Evolutionary conservation across 108 stramenopile species (phyloP), one percentile per base, ranked within the genome.

Genomic region (Cyclotella baltica): DNA sequence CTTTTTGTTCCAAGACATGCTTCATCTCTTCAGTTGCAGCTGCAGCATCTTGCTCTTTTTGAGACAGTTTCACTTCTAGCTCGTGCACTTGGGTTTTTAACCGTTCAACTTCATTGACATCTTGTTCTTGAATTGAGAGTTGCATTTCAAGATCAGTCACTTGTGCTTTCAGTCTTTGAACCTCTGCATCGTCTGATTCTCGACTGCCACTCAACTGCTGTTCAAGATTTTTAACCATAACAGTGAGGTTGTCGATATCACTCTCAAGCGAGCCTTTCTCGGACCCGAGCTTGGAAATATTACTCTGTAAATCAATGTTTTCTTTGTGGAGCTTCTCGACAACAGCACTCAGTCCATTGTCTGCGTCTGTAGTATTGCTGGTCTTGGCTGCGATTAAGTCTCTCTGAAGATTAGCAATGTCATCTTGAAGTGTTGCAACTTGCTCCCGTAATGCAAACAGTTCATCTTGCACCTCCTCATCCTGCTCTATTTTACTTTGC

Each of bases 401-500:
- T n/a, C n/a, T 71, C 50, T 76, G 70, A 1, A 82, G 69, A 52
- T 40, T 33, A 27, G 31, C 35, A 34, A 59, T 63, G 51, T 57
- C 58, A 29, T 59, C 50, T 57, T 82, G 62, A 23, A 83, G 71
- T 16, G 58, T 43, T 53, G 63, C 18, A 33, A 76, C 50, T 61
- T 83, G 70, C 31, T 72, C 81, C 34, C 71, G 75, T 48, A 83
- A 63, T 29, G 25, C 34, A 20, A 61, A 61, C 16, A 83, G 25
- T 62, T 83, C 75, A 62, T 55, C 62, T 43, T 83, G 65, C 19
- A 65, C 22, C 48, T 73, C 81, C 20, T 73, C 81, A 77, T 87
- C 86, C 28, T 72, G 65, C 35, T 66, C 68, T 65, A 88, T 72
- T 77, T 90, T 86, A 50, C 88, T 73, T 69, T 93, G 86, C 50